Evolutionary conservation across 1,284 basidiomycete species (phyloP).

Genomic region (Tilletia walkeri): DNA sequence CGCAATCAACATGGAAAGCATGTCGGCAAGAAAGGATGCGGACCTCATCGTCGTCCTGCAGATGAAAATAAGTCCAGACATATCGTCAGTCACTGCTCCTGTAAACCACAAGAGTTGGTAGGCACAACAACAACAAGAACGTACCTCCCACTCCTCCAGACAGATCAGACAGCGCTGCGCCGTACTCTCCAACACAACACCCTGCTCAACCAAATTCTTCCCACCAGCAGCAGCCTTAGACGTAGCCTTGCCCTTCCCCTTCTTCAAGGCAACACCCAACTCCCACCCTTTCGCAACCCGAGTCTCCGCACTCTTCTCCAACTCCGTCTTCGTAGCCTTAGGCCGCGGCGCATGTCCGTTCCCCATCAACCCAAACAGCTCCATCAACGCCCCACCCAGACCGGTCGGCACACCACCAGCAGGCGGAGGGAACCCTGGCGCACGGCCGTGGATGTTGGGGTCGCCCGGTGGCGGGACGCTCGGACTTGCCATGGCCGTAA

Average conservation of each 20-base stretch:
- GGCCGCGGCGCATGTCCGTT: neutral
- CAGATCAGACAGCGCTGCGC: constrained; percentile 71
- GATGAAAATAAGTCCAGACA: neutral
- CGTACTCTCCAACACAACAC: constrained; percentile 71
- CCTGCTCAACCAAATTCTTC: constrained; percentile 61
- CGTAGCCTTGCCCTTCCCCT: neutral
- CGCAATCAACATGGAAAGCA: constrained; percentile 78
- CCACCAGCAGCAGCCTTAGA: neutral
- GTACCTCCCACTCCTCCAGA: constrained; percentile 71
- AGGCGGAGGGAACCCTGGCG: neutral
- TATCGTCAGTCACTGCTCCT: no score
- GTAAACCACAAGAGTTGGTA: neutral
- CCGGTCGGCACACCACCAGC: neutral
- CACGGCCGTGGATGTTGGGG: neutral
- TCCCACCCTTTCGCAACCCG: constrained; percentile 7
- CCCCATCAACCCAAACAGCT: neutral
- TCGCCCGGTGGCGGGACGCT: neutral
- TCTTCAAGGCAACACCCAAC: neutral
- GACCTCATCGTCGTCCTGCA: constrained; percentile 67
- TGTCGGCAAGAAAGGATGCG: constrained; percentile 77
- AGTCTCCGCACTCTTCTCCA: constrained; percentile 10
- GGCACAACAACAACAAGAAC: neutral
- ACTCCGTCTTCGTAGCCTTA: neutral
- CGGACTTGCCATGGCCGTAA: neutral
- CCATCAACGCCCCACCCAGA: neutral